These are phyloP conservation scores for Mortierella sp. DNA, from an alignment of 371 early-diverging fungal species.

Conservation along the genomic window DNA sequence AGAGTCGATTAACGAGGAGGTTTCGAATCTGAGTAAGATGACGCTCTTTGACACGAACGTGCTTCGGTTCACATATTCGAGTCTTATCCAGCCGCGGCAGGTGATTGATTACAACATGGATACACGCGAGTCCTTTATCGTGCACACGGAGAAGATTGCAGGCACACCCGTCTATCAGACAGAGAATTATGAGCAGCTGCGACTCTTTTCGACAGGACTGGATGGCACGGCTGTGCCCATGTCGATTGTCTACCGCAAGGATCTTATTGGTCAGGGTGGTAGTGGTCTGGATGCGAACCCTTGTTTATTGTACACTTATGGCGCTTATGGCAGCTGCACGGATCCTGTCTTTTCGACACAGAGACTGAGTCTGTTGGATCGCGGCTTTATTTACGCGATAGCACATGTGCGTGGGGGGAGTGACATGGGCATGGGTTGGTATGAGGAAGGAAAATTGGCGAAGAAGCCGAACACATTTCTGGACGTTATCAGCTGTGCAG, in stretches of 20 bases:
- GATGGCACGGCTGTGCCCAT: constrained; percentile 70
- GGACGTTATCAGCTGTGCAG: constrained; percentile 65
- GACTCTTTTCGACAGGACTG: constrained; percentile 62
- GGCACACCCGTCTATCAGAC: constrained; percentile 47
- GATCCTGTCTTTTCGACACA: constrained; percentile 64
- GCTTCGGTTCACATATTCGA: constrained; percentile 63
- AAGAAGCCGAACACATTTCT: constrained; percentile 71
- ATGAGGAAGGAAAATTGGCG: constrained; percentile 68
- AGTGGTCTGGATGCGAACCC: constrained; percentile 58
- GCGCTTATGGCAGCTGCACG: constrained; percentile 65
- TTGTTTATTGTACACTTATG: constrained; percentile 65
- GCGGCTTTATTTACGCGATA: constrained; percentile 73
- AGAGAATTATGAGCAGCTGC: constrained; percentile 43
- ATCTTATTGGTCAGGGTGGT: constrained; percentile 51
- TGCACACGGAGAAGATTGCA: constrained; percentile 64
- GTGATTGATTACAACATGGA: constrained; percentile 70
- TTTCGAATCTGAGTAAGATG: constrained; percentile 57
- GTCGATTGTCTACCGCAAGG: constrained; percentile 65
- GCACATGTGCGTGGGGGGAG: constrained; percentile 74
- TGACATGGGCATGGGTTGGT: constrained; percentile 70
- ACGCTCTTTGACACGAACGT: constrained; percentile 52
- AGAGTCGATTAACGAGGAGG: constrained; percentile 60
- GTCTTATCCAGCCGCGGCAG: constrained; percentile 65
- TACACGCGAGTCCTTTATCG: constrained; percentile 50
- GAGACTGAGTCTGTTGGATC: constrained; percentile 63